Base-by-base conservation (phyloP, 441 rosid genomes). In the Manihot esculenta region DNA sequence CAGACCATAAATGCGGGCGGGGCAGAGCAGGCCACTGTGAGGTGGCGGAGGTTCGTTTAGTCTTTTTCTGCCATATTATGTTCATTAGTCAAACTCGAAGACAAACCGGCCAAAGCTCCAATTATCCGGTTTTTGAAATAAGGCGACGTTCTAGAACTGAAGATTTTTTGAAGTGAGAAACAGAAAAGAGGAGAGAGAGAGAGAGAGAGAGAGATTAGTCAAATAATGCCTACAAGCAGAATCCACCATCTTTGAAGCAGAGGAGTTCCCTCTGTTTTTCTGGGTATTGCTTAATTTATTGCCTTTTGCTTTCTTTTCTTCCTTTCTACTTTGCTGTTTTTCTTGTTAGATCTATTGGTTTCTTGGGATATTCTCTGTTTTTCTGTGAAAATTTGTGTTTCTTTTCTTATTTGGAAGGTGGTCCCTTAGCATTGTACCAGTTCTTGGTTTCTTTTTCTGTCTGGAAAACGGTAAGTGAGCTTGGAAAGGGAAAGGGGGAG, bases 391-490 rank as follows among this genome's bases (percentile, higher is more conserved):
- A 45, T 26, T 12, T 38, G 8, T 44, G 14, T 57, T 42, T n/a
- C 1, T 45, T 17, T 45, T 44, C 44, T 57, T 44, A 14, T 14
- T 27, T 58, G 7, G 15, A 44, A 30, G 33, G 33, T 30, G 33
- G 33, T 1, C 4, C 4, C 4, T 5, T 35, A 35, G 41, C 41
- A 35, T 0, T 35, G 6, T 35, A 35, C 5, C 3, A n/a, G 13
- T 30, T 42, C 50, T 53, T 51, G 41, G 33, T 5, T 44, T 72
- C 30, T n/a, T 67, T 53, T 26, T 62, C 33, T 44, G 57, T 61
- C 62, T 74, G 72, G 72, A 61, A 66, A 67, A 60, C 27, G 21
- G 33, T 33, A 10, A 27, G 48, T 14, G 47, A 13, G 18, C 24
- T 55, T 15, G 53, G 23, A 33, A 27, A 5, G 23, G 59, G 24